These are phyloP conservation scores for Takakia lepidozioides DNA, from an alignment of 225 moss, liverwort and hornwort species.

Conservation along the genomic window DNA sequence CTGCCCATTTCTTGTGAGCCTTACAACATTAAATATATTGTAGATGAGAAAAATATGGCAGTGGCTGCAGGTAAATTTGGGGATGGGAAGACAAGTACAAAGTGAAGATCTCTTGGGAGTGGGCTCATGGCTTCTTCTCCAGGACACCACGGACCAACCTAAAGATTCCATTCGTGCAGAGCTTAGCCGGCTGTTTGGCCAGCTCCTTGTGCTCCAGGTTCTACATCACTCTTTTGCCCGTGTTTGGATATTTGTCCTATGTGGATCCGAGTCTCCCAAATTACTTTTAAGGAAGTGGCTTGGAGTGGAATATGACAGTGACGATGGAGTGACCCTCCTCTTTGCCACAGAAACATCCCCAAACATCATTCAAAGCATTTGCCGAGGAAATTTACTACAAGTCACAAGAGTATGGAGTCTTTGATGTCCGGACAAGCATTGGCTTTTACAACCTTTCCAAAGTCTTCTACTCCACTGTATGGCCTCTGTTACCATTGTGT, in stretches of 20 bases:
- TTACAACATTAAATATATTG: too few relatives aligned
- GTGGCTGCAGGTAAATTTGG: constrained; percentile 76
- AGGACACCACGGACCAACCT: constrained; percentile 35
- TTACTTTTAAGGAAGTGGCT: too few relatives aligned
- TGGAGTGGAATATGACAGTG: too few relatives aligned
- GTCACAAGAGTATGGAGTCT: constrained; percentile 56
- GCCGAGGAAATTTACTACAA: constrained; percentile 71
- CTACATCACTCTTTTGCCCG: too few relatives aligned
- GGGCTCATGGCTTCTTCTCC: constrained; percentile 77
- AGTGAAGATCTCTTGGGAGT: constrained; percentile 76
- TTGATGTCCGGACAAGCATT: constrained; percentile 68
- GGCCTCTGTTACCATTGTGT: not conserved
- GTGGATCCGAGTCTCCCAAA: too few relatives aligned
- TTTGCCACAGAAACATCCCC: constrained; percentile 56
- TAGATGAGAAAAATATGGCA: too few relatives aligned
- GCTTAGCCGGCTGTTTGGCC: constrained; percentile 70
- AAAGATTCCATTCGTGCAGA: constrained; percentile 54
- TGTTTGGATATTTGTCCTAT: too few relatives aligned
- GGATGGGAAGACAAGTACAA: constrained; percentile 48
- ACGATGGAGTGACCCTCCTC: too few relatives aligned
- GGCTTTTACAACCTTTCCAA: constrained; percentile 66
- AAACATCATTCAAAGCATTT: constrained; percentile 69
- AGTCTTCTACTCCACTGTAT: constrained; percentile 45
- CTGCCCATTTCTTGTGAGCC: too few relatives aligned
- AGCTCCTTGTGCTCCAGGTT: constrained; percentile 70